Base-by-base conservation (phyloP, 139 green algal species). In the Volvox africanus region DNA sequence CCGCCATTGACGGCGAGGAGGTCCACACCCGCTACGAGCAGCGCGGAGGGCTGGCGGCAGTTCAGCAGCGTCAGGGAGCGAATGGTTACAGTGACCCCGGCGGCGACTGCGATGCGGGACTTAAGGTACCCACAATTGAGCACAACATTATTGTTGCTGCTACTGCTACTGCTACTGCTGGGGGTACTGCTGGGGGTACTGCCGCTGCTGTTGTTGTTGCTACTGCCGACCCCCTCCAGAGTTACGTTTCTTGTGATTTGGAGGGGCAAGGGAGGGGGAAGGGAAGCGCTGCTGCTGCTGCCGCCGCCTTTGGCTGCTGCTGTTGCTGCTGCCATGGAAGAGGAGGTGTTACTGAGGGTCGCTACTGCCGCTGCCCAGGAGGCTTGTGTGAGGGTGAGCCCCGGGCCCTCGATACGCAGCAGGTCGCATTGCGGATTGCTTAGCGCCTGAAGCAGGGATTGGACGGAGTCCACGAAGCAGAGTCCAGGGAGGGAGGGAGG, bases 121-220 rank as follows among this genome's bases (percentile, higher is more conserved):
- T 81, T 81, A 1, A 81, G 75, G 75, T 81, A 81, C 16, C 75
- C 75, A 30, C 75, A 81, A 13, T 81, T 35, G 6, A 81, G 75
- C 11, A 73, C 65, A 73, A 28, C 65, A 73, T 73, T 28, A 5
- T 28, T 28, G 65, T 28, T 73, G 65, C 65, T 73, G 65, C 65
- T 73, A 12, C 65, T 73, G 11, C 65, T 73, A 12, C 65, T 28
- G 65, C 65, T 73, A 12, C 65, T 73, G 62, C 62, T 19, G 62
- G 62, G 19, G n/a, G n/a, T n/a, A n/a, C n/a, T n/a, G n/a, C n/a
- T n/a, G n/a, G n/a, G n/a, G n/a, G n/a, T n/a, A n/a, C n/a, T n/a
- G n/a, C n/a, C n/a, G 9, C 44, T 55, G 44, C 44, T 55, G 44
- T 55, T 55, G 44, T 9, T 55, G 44, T 55, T 55, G 44, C 44